phyloP scores from a whole-genome alignment of 2,329 filamentous ascomycete genomes.

The Penicillium sp. region DNA sequence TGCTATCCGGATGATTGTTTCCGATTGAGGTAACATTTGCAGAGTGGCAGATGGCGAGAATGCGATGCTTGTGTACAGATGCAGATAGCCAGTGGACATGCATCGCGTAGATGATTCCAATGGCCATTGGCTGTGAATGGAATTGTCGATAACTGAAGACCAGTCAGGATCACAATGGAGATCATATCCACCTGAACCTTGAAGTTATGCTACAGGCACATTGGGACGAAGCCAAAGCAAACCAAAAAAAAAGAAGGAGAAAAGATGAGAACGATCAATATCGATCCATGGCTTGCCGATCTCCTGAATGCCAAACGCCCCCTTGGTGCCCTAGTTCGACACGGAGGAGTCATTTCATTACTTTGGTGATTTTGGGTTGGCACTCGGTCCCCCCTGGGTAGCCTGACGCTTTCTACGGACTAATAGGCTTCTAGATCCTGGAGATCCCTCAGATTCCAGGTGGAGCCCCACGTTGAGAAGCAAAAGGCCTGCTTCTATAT shows the following conservation, averaged over 20 bases:
- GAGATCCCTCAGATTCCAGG: conserved; percentile 16
- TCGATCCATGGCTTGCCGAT: conserved; percentile 7
- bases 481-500: conserved; percentile 5
- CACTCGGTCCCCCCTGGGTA: neutral
- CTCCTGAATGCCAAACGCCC: neutral
- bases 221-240: neutral
- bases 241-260: neutral
- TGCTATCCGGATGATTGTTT: conserved; percentile 5
- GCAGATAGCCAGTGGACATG: conserved; percentile 1
- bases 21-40: conserved; percentile 6
- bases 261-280: neutral
- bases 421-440: conserved; percentile 17
- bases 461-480: conserved; percentile 25
- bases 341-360: neutral
- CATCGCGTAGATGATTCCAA: neutral
- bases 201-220: neutral
- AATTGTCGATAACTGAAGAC: neutral
- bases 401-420: neutral
- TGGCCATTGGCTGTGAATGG: conserved; percentile 6
- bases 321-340: neutral
- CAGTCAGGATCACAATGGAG: neutral
- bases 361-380: neutral
- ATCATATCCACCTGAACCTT: neutral
- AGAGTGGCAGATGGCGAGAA: neutral
- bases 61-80: neutral